Conservation (phyloP, 2,329 filamentous ascomycete genomes). For the Beauveria bassiana region DNA sequence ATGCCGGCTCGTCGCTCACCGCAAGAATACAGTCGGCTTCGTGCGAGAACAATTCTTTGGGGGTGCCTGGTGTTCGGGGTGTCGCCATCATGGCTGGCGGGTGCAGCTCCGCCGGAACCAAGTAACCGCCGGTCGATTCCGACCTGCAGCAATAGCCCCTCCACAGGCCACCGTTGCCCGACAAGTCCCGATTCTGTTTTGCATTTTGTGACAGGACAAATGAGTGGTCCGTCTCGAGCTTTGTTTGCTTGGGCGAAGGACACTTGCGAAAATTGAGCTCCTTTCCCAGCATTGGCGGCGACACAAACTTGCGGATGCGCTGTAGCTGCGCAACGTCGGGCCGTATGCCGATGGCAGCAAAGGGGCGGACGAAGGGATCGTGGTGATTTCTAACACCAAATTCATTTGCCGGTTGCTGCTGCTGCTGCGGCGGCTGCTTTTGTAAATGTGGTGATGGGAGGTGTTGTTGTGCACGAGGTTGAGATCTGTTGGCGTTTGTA, state of each 20-base stretch:
- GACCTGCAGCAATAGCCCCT: conserved; percentile 57
- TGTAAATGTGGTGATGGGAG: not conserved
- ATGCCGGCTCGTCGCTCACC: conserved; percentile 34
- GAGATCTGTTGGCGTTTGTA: conserved; percentile 6
- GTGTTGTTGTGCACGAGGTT: conserved; percentile 7
- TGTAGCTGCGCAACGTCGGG: conserved; percentile 34
- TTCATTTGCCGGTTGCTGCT: conserved; percentile 17
- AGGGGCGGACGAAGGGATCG: conserved; percentile 36
- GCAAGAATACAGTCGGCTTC: conserved; percentile 29
- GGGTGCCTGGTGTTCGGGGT: conserved; percentile 34
- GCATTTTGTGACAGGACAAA: conserved; percentile 39
- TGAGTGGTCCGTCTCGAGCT: conserved; percentile 71
- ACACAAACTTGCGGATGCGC: conserved; percentile 44
- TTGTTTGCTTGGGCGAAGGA: conserved; percentile 73
- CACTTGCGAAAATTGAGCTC: conserved; percentile 78
- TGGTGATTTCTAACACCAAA: conserved; percentile 31
- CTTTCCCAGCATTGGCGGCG: conserved; percentile 81
- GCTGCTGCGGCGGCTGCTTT: conserved; percentile 2
- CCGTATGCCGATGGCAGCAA: conserved; percentile 30
- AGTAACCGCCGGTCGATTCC: conserved; percentile 26
- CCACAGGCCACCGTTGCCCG: conserved; percentile 64
- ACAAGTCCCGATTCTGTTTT: conserved; percentile 46
- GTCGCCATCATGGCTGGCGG: conserved; percentile 44
- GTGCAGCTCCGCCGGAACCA: conserved; percentile 36
- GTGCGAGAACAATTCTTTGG: conserved; percentile 35